phyloP scores from a whole-genome alignment of 306 rosid species.

The Pachyrhizus erosus region DNA sequence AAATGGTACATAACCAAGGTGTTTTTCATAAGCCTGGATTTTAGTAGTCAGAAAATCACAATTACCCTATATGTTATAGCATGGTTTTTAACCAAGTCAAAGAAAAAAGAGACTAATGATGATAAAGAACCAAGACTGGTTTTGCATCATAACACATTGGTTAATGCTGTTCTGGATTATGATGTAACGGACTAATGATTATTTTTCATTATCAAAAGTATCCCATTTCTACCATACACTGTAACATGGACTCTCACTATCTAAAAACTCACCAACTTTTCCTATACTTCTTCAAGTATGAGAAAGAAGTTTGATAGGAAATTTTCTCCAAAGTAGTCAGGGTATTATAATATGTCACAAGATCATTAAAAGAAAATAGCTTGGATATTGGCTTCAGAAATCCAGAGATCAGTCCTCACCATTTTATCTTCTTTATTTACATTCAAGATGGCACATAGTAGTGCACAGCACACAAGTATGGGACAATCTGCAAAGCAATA shows the following conservation, averaged over 20 bases:
- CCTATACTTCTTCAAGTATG: slow-evolving; percentile 24
- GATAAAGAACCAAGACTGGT: neutral
- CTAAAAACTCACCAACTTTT: neutral
- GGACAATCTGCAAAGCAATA: slow-evolving; percentile 28
- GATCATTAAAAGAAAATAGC: slow-evolving; percentile 1
- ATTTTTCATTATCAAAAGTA: slow-evolving; percentile 1
- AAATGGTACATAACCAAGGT: slow-evolving; percentile 30
- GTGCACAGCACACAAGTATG: slow-evolving; percentile 29
- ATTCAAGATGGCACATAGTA: slow-evolving; percentile 14
- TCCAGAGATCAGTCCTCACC: slow-evolving; percentile 26
- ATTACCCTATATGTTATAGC: slow-evolving; percentile 12
- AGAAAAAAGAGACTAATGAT: slow-evolving; percentile 8
- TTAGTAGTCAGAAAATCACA: slow-evolving; percentile 35
- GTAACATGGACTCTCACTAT: slow-evolving; percentile 2
- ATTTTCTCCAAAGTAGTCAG: slow-evolving; percentile 25
- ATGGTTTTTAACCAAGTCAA: neutral
- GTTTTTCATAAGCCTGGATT: slow-evolving; percentile 10
- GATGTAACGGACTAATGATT: slow-evolving; percentile 4
- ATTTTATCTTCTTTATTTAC: slow-evolving; percentile 7
- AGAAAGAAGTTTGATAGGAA: slow-evolving; percentile 29
- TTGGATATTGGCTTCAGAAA: slow-evolving; percentile 28
- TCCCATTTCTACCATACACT: neutral
- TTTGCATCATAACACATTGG: slow-evolving; percentile 13
- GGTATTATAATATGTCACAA: slow-evolving; percentile 11
- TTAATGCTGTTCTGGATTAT: slow-evolving; percentile 21